phyloP scores from a whole-genome alignment of 2,329 filamentous ascomycete species.

The Zymoseptoria brevis region DNA sequence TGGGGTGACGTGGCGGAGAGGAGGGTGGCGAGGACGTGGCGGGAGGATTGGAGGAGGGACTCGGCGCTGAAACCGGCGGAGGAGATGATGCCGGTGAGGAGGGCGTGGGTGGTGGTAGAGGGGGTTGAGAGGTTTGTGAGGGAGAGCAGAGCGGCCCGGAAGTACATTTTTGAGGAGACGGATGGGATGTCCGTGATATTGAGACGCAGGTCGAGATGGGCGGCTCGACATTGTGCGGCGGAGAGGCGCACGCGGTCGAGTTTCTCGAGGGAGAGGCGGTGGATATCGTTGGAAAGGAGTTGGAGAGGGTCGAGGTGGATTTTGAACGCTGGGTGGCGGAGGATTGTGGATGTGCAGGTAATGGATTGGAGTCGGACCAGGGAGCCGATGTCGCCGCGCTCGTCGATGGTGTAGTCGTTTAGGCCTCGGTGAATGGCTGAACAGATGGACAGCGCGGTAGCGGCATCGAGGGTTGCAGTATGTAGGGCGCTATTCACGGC shows the following conservation, averaged over 20 bases:
- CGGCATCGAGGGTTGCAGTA: conserved; percentile 1
- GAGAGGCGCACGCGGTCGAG: conserved; percentile 73
- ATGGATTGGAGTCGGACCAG: conserved; percentile 75
- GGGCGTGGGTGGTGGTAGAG: conserved; percentile 27
- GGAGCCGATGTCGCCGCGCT: conserved; percentile 83
- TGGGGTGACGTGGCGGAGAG: conserved; percentile 17
- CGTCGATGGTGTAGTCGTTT: conserved; percentile 85
- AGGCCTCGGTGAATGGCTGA: conserved; percentile 41
- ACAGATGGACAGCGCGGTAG: conserved; percentile 19
- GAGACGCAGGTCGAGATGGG: conserved; percentile 1
- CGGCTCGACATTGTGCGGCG: conserved; percentile 44
- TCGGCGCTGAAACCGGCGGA: conserved; percentile 74
- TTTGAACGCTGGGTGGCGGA: conserved; percentile 4
- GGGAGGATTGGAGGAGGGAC: conserved; percentile 61
- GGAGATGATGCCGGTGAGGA: conserved; percentile 61
- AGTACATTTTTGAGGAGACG: conserved; percentile 21
- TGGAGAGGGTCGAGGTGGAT: not conserved
- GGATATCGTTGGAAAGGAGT: conserved; percentile 24
- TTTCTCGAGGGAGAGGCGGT: conserved; percentile 77
- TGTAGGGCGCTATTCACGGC: conserved; percentile 5
- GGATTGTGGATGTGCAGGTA: conserved; percentile 43
- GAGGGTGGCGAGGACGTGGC: conserved; percentile 52
- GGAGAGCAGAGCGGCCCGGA: conserved; percentile 15
- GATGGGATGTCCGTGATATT: conserved; percentile 14
- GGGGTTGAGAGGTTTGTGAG: not conserved